Base-by-base conservation (phyloP, 352 stramenopile species). In the Globisporangium nunn region DNA sequence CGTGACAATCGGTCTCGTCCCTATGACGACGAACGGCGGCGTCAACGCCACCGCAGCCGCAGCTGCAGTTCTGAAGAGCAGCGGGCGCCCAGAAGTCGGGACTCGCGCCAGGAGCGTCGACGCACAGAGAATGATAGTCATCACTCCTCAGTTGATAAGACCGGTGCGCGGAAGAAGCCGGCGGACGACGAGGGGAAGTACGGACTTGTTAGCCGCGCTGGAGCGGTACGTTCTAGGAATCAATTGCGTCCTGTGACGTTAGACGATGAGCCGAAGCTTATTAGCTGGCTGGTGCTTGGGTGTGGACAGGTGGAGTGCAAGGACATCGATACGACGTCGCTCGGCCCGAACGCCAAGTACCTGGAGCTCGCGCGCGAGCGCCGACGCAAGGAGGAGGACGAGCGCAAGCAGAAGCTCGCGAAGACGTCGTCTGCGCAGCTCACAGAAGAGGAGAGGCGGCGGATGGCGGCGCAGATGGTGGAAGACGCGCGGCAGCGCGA, bases 311-410 rank as follows among this genome's bases (percentile, higher is more conserved):
- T 79, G 17, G 69, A 87, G 62, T 85, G 70, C 40, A 85, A 83
- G 40, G 68, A 95, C 47, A 64, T 95, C 11, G 83, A 95, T 66
- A 85, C 68, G 55, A 67, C 78, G 11, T 88, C 81, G 6, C 67
- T 95, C 4, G 83, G 85, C n/a, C 85, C 85, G 0, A 93, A 86
- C 50, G 70, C 67, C 1, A 92, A 91, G 59, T 84, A 87, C 23
- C 48, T 95, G 6, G 80, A 73, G 31, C 81, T 87, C 48, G 83
- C 82, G 28, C 76, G 79, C 41, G 80, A 92, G 45, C 77, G 75
- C 8, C 82, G 83, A 46, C 74, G 75, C 1, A 67, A 77, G 15
- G 81, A 91, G 18, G 80, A 91, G 58, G 77, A 86, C 54, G 83
- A 89, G 12, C 68, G 81, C n/a, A 70, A 61, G 5, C 74, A 68